Evolutionary conservation across 164 flowering plant species (phyloP), one percentile per base, ranked within the genome.

Genomic region (Nymphaea colorata): DNA sequence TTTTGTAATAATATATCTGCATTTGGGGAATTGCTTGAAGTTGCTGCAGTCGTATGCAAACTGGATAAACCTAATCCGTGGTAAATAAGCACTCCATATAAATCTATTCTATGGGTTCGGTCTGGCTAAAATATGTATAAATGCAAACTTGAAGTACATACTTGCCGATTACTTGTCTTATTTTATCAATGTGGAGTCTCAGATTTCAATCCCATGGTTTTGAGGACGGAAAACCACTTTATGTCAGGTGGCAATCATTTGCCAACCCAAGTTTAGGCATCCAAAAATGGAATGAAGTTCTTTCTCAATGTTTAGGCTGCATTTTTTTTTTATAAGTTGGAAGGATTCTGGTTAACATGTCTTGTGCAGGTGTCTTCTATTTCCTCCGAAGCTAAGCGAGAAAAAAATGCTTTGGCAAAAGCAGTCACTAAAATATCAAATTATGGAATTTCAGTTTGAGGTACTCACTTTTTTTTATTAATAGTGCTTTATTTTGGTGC

Each of bases 341-440:
- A 25, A 25, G 36, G 36, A 25, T 25, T 25, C 36, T 25, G 36
- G 36, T 25, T 25, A 25, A 25, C 36, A 25, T 25, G 36, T 25
- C 36, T 25, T 25, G 36, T 25, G 69, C 80, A 94, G 97, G 90
- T 91, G 43, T 81, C 86, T 7, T 81, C 78, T n/a, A 83, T 87
- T 44, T 90, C 87, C n/a, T 80, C 83, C 15, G 93, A 84, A 74
- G 88, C 86, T 44, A 89, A 85, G 78, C 74, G 55, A 71, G 96
- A 89, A 74, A 84, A 82, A 75, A 82, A 67, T 72, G 83, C 71
- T 59, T 83, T 94, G 74, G 70, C 79, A 36, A 86, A 88, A 81
- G 86, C 86, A 76, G 88, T 94, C 11, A 68, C 88, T 14, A 94
- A 85, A 76, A 94, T 94, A 67, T 88, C 87, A 67, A 87, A 94